Evolutionary conservation across 2,329 filamentous ascomycete genomes (phyloP).

Genomic region (Trichophyton equinum): DNA sequence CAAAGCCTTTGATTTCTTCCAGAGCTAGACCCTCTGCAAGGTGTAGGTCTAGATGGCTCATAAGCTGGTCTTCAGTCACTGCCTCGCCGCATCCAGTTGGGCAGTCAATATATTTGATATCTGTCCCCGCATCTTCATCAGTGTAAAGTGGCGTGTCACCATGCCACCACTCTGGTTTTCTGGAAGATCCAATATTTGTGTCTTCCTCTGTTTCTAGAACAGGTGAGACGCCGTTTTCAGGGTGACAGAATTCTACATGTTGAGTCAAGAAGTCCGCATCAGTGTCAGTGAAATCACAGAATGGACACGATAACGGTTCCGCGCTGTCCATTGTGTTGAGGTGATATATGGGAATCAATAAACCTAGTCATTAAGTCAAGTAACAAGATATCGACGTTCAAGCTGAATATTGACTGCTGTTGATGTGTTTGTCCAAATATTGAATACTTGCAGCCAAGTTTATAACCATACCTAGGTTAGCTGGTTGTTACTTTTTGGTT

Average conservation of each 20-base stretch:
- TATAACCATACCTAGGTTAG: background rate
- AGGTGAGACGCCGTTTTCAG: conserved; percentile 25
- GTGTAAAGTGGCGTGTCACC: background rate
- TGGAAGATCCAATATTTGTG: background rate
- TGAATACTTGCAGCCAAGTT: background rate
- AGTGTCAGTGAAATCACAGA: conserved; percentile 33
- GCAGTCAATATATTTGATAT: conserved; percentile 38
- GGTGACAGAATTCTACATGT: conserved; percentile 35
- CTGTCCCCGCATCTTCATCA: conserved; percentile 8
- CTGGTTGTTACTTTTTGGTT: too few relatives aligned
- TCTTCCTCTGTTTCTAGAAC: conserved; percentile 17
- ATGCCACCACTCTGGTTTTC: background rate
- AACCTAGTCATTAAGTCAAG: background rate
- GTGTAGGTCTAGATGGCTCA: conserved; percentile 50
- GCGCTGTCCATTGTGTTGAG: background rate
- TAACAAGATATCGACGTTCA: background rate
- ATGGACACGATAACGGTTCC: conserved; percentile 27
- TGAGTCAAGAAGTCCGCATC: conserved; percentile 30
- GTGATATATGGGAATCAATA: background rate
- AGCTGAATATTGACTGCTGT: background rate
- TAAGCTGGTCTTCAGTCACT: conserved; percentile 41
- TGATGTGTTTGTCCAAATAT: background rate
- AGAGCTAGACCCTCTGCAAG: conserved; percentile 36
- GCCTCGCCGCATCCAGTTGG: conserved; percentile 49
- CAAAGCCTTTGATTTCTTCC: conserved; percentile 22